Conservation (phyloP, 2,329 filamentous ascomycete genomes). For the Colletotrichum acutatum region DNA sequence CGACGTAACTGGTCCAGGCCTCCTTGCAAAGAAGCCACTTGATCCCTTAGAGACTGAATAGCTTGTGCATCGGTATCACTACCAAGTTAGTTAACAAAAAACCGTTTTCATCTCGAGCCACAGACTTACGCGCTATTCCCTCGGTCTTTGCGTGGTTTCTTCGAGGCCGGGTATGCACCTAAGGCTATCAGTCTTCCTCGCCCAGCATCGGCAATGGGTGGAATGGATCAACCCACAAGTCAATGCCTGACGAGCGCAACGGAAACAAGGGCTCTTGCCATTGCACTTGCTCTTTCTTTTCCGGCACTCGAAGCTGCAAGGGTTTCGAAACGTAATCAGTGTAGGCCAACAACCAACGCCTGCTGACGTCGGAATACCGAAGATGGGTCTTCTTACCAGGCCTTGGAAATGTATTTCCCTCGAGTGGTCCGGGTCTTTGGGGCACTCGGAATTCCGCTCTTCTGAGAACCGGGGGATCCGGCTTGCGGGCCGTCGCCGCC, state of each 20-base stretch:
- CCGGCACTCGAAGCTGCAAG: slow-evolving; percentile 20
- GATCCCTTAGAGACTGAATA: slow-evolving; percentile 16
- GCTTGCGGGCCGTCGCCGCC: background rate
- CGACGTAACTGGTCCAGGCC: slow-evolving; percentile 7
- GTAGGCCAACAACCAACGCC: background rate
- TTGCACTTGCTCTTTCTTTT: slow-evolving; percentile 34
- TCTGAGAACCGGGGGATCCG: background rate
- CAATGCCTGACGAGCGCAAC: slow-evolving; percentile 28
- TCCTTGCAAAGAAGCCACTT: slow-evolving; percentile 16
- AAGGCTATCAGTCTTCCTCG: background rate
- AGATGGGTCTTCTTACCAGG: slow-evolving; percentile 5
- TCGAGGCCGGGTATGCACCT: slow-evolving; percentile 23
- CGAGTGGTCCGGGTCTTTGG: slow-evolving; percentile 19
- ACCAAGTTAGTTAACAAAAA: background rate
- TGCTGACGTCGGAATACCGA: background rate
- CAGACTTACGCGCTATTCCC: background rate
- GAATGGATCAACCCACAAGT: slow-evolving; percentile 1
- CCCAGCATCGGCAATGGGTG: background rate
- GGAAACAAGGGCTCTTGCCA: slow-evolving; percentile 27
- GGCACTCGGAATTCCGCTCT: background rate
- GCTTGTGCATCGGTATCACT: slow-evolving; percentile 6
- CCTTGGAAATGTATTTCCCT: slow-evolving; percentile 32
- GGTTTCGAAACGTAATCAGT: background rate
- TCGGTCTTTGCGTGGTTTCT: slow-evolving; percentile 1
- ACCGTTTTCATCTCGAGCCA: background rate